Evolutionary conservation across 441 rosid species (phyloP), one percentile per base, ranked within the genome.

Genomic region (Biscutella laevigata): DNA sequence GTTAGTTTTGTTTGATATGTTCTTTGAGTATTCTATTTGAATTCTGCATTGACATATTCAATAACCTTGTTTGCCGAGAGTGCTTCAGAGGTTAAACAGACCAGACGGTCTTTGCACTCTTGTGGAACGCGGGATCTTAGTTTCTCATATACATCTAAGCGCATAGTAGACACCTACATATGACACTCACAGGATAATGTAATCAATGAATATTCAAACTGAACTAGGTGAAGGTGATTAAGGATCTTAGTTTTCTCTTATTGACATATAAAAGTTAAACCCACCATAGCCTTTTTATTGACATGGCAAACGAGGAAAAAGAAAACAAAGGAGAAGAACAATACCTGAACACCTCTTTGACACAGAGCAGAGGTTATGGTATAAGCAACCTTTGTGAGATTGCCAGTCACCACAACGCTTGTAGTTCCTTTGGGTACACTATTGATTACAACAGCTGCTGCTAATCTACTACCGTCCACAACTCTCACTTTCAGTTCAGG

Each of bases 391-490:
- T 74, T 74, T 10, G 71, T 58, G 15, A 74, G 67, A 27, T 57
- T 66, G 6, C 82, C 82, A 42, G 60, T 60, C 7, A 77, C 60
- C 29, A 74, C 38, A 2, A 74, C 55, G 4, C 15, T 51, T n/a
- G 55, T 41, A 10, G 69, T 56, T 17, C 58, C 40, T 59, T 62
- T 57, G 1, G 79, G 76, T 20, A 74, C 43, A 53, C 61, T 59
- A 10, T 70, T 69, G 7, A 71, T 28, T 39, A 77, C 68, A 40
- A 74, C 53, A 1, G 76, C 76, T 22, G 62, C 77, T 5, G 74
- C 37, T 37, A 77, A 56, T 37, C 75, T 72, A 52, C 74, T 69
- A 3, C 82, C 79, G 12, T 77, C 82, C 20, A 77, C 77, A 41
- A 77, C 48, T 67, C 69, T 77, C 13, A 74, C 57, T 37, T 63